A percentile compares a stretch with the other conserved stretches of the same genome.
Conservation (phyloP, 2,329 filamentous ascomycete species). For the Neofusicoccum cordaticola region DNA sequence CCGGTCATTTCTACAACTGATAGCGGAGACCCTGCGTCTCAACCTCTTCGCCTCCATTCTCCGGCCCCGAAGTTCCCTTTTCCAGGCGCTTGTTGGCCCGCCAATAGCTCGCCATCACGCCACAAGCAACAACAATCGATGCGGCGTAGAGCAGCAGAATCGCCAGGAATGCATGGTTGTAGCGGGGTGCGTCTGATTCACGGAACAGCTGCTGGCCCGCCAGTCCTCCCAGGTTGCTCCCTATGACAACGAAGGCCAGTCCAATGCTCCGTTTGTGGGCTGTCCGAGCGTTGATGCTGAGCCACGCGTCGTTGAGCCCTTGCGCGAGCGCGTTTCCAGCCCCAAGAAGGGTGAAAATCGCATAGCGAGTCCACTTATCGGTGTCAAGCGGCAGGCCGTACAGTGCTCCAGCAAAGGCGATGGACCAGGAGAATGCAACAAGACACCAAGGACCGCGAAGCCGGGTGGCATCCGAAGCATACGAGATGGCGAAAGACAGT, state of each 20-base stretch:
- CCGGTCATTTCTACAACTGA: not conserved
- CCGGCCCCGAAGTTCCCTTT: not conserved
- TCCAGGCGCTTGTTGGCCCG: not conserved
- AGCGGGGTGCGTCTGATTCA: not conserved
- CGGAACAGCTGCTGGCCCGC: not conserved
- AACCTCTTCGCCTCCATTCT: not conserved
- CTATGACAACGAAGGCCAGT: not conserved
- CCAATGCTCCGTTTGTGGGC: not conserved
- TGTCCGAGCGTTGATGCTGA: not conserved
- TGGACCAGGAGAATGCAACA: not conserved
- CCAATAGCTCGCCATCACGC: not conserved
- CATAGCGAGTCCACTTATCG: not conserved
- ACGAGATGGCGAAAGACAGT: not conserved
- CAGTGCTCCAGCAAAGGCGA: not conserved
- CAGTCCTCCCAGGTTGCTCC: not conserved
- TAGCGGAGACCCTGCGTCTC: not conserved
- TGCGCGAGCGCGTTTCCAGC: not conserved
- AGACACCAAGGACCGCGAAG: not conserved
- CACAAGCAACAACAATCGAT: not conserved
- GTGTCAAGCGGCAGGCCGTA: not conserved
- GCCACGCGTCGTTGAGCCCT: not conserved
- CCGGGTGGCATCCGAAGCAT: not conserved
- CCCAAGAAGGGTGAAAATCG: not conserved
- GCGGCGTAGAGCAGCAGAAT: not conserved
- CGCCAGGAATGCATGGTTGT: not conserved